Conservation (phyloP, 495 filamentous ascomycete genomes). For the Diplogelasinospora grovesii region DNA sequence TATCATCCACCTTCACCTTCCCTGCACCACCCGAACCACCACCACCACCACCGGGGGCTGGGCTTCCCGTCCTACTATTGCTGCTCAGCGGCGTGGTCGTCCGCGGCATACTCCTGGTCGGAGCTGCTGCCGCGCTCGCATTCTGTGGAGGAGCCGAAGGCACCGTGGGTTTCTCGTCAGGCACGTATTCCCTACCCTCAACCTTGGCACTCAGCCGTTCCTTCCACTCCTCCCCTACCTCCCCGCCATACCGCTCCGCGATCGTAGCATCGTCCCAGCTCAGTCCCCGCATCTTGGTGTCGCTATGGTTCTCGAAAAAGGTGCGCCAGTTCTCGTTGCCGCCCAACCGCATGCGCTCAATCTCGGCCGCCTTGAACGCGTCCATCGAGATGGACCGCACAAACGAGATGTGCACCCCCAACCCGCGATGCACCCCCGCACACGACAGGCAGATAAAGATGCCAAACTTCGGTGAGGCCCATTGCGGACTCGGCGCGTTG, state of each 20-base stretch:
- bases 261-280: conserved; percentile 74
- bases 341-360: conserved; percentile 77
- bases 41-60: conserved; percentile 18
- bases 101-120: conserved; percentile 23
- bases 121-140: conserved; percentile 32
- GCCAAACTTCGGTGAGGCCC: conserved; percentile 66
- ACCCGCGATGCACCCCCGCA: conserved; percentile 86
- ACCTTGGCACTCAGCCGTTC: conserved; percentile 80
- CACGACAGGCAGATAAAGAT: conserved; percentile 97
- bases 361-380: conserved; percentile 83
- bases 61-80: conserved; percentile 65
- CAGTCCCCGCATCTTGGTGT: conserved; percentile 52
- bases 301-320: conserved; percentile 70
- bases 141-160: conserved; percentile 17
- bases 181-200: conserved; percentile 75
- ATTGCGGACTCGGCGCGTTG: conserved; percentile 90
- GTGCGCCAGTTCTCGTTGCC: conserved; percentile 79
- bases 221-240: conserved; percentile 92
- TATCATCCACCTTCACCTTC: conserved; percentile 64
- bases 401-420: conserved; percentile 97
- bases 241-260: conserved; percentile 76
- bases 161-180: conserved; percentile 45
- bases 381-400: conserved; percentile 96
- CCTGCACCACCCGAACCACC: conserved; percentile 3
- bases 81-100: conserved; percentile 42